Evolutionary conservation across 306 rosid species (phyloP), one percentile per base, ranked within the genome.

Genomic region (Sicyos baderoa): DNA sequence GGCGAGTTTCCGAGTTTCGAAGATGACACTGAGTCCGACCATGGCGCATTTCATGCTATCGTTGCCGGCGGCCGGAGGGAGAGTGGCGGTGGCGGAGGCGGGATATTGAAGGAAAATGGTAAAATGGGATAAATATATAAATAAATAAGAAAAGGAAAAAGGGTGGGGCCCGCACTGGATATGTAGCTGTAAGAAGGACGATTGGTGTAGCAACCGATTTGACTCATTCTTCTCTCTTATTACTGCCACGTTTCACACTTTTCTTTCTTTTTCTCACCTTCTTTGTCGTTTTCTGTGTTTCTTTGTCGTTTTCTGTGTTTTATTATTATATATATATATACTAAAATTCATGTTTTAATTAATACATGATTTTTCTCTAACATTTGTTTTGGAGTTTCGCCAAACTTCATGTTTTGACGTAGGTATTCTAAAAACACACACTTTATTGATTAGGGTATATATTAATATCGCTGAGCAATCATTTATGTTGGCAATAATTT

Each of bases 21-120:
- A 73, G 2, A 93, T 82, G 40, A 88, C 79, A 64, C 90, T 82
- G 11, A 93, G 90, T 79, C 99, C 99, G 60, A 84, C 99, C 97
- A 93, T 81, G 83, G 82, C 91, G 82, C 83, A 48, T 78, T 58
- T 58, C 69, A 37, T 37, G 44, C 50, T 22, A 66, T 37, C 21
- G 37, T 32, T 7, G 44, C 8, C 44, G 47, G 0, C 47, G 19
- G 16, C 37, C 11, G 64, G 53, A 29, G 14, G 62, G 68, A 52
- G 44, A 27, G 62, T 1, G 37, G 37, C 37, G 37, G 37, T 32
- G 17, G 45, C 29, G 29, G 29, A 25, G 29, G 29, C 29, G 68
- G 70, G n/a, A 66, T 48, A 29, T 29, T 79, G 25, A 54, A 19
- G 18, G 6, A 13, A 52, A 9, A 32, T 2, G 37, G 13, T 21